Conservation (phyloP, 176 grass and related monocot species). For the Areca catechu region DNA sequence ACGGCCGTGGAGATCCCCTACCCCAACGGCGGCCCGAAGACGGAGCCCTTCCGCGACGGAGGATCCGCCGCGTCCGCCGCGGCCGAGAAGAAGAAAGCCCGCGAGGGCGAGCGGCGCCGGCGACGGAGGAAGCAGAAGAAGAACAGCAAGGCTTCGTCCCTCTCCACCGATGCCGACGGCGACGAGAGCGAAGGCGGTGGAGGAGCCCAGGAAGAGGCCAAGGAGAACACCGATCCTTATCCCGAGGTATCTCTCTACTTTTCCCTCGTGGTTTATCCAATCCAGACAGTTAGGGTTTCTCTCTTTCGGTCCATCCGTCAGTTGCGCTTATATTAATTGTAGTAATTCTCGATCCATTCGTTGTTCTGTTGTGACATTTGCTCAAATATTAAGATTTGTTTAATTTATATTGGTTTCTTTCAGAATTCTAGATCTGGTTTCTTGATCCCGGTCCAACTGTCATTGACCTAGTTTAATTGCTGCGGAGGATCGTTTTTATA, state of each 20-base stretch:
- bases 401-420: too few species aligned
- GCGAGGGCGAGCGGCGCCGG: slow-evolving; percentile 39
- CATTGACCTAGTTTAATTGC: too few species aligned
- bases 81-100: slow-evolving; percentile 26
- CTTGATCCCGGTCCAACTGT: too few species aligned
- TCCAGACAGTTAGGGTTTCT: too few species aligned
- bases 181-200: slow-evolving; percentile 10
- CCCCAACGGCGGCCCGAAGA: slow-evolving; percentile 8
- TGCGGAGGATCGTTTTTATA: too few species aligned
- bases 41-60: too few species aligned
- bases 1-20: slow-evolving; percentile 12
- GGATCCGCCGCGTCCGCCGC: background rate
- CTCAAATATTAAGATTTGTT: too few species aligned
- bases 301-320: too few species aligned
- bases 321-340: too few species aligned
- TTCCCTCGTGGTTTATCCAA: background rate
- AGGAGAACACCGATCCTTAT: background rate
- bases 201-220: background rate
- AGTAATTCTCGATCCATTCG: too few species aligned
- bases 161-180: background rate
- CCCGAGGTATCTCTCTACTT: background rate
- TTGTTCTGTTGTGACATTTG: too few species aligned
- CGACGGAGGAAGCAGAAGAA: slow-evolving; percentile 33
- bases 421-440: too few species aligned
- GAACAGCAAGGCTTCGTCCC: slow-evolving; percentile 24